These are phyloP conservation scores for Exophiala bonariae DNA, from an alignment of 2,329 filamentous ascomycete species.

Conservation along the genomic window DNA sequence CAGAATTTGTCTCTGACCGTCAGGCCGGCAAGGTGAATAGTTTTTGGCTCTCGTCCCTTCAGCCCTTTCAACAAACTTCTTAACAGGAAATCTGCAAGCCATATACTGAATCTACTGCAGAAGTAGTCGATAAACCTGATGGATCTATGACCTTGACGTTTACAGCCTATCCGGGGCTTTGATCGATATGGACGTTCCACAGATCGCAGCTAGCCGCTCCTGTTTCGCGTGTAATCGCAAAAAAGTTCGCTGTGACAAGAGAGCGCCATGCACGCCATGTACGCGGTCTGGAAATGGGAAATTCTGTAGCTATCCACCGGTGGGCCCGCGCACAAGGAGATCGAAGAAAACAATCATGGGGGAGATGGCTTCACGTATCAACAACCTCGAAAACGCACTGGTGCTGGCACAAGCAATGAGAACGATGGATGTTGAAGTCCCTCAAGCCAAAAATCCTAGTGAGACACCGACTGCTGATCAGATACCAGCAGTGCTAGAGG, in stretches of 20 bases:
- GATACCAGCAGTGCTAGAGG: not conserved
- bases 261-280: slow-evolving; percentile 16
- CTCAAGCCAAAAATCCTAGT: not conserved
- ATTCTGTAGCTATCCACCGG: slow-evolving; percentile 11
- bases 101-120: no score
- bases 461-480: not conserved
- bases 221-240: slow-evolving; percentile 10
- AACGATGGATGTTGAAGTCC: not conserved
- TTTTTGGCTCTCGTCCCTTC: no score
- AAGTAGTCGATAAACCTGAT: no score
- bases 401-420: not conserved
- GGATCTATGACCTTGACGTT: no score
- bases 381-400: slow-evolving; percentile 10
- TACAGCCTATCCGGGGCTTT: no score
- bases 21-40: no score
- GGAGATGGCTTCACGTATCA: slow-evolving; percentile 9
- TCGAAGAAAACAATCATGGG: slow-evolving; percentile 14
- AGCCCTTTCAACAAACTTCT: no score
- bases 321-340: slow-evolving; percentile 6
- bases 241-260: slow-evolving; percentile 22
- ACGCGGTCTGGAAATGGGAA: slow-evolving; percentile 16
- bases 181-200: no score
- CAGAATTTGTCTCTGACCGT: no score
- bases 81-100: no score
- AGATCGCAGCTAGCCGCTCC: no score